Evolutionary conservation across 129 eudicot species (phyloP).

Genomic region (Tagetes patula): DNA sequence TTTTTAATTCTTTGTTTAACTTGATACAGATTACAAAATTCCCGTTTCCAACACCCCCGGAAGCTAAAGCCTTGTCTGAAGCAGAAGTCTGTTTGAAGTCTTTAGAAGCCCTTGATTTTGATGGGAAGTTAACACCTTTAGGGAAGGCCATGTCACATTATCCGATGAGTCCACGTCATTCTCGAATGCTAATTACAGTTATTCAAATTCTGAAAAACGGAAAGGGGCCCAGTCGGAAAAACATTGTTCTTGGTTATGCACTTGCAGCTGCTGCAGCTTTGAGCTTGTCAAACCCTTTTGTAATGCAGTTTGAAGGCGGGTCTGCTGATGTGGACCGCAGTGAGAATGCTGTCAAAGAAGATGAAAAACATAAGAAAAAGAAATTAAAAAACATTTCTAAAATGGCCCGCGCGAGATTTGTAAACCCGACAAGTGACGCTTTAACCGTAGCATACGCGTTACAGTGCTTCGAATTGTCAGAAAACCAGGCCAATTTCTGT

Average conservation of each 20-base stretch:
- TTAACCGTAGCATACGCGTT: constrained; percentile 72
- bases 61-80: constrained; percentile 52
- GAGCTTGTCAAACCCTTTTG: constrained; percentile 85
- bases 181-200: constrained; percentile 89
- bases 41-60: constrained; percentile 91
- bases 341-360: constrained; percentile 31
- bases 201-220: constrained; percentile 57
- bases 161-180: constrained; percentile 97
- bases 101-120: constrained; percentile 71
- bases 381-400: constrained; percentile 57
- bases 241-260: constrained; percentile 70
- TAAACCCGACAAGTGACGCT: constrained; percentile 79
- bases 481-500: constrained; percentile 54
- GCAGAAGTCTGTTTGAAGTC: constrained; percentile 79
- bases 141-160: constrained; percentile 93
- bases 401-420: constrained; percentile 52
- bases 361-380: constrained; percentile 53
- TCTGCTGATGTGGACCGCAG: not conserved
- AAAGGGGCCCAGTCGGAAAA: constrained; percentile 42
- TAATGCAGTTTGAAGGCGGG: constrained; percentile 53
- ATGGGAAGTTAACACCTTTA: constrained; percentile 66
- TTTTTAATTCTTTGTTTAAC: not conserved
- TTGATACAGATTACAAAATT: constrained; percentile 72
- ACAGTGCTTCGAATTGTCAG: constrained; percentile 74
- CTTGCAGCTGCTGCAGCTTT: constrained; percentile 95